A percentile compares a stretch with the other conserved stretches of the same genome.
phyloP scores from a whole-genome alignment of 768 basidiomycete species.

The Lentinula lateritia region DNA sequence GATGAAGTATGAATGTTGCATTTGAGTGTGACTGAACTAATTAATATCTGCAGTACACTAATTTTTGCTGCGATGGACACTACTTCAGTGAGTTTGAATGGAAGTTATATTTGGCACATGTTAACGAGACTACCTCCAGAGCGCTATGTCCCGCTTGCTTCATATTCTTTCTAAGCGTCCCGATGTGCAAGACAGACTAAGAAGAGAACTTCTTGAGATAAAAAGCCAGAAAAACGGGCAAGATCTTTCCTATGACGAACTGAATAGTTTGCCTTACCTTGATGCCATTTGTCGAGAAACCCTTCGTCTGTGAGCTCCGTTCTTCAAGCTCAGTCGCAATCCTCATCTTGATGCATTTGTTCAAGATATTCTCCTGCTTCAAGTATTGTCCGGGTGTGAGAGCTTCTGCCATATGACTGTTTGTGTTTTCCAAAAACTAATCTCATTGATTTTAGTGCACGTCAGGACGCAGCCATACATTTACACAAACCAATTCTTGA shows the following conservation, averaged over 20 bases:
- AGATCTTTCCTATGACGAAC: constrained; percentile 29
- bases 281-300: constrained; percentile 37
- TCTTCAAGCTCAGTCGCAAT: background rate
- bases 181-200: constrained; percentile 31
- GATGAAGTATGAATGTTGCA: background rate
- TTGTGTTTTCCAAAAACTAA: background rate
- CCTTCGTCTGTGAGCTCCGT: constrained; percentile 25
- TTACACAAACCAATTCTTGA: constrained; percentile 25
- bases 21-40: background rate
- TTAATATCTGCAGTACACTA: constrained; percentile 17
- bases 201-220: constrained; percentile 27
- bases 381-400: constrained; percentile 18
- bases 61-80: constrained; percentile 39
- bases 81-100: constrained; percentile 19
- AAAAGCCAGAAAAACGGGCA: constrained; percentile 12
- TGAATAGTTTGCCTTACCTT: constrained; percentile 30
- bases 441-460: constrained; percentile 15
- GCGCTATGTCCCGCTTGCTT: constrained; percentile 27
- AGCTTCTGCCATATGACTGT: background rate
- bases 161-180: constrained; percentile 25
- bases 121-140: background rate
- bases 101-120: background rate
- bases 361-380: constrained; percentile 22
- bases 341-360: background rate
- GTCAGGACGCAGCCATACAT: constrained; percentile 26